These are phyloP conservation scores for Hymenotorrendiella dingleyae DNA, from an alignment of 2,329 filamentous ascomycete species.

Conservation along the genomic window DNA sequence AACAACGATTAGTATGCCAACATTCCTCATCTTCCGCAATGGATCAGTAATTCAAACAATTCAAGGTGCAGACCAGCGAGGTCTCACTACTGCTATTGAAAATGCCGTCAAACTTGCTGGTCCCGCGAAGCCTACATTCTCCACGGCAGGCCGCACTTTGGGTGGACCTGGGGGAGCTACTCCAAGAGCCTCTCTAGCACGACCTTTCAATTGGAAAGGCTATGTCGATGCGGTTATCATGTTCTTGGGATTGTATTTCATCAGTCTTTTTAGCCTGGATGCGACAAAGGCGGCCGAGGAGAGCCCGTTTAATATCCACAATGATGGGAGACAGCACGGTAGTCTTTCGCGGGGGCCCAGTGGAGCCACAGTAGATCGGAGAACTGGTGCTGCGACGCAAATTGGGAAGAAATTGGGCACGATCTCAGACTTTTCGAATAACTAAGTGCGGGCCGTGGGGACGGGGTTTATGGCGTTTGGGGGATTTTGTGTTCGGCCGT, in stretches of 20 bases:
- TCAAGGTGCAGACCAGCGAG: slow-evolving; percentile 72
- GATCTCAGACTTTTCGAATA: slow-evolving; percentile 25
- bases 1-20: slow-evolving; percentile 64
- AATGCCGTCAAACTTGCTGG: slow-evolving; percentile 53
- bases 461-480: no score
- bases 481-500: no score
- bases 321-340: neutral
- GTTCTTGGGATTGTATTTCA: slow-evolving; percentile 56
- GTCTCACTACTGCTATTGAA: slow-evolving; percentile 70
- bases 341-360: slow-evolving; percentile 7
- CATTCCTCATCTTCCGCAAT: slow-evolving; percentile 85
- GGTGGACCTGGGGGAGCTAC: slow-evolving; percentile 39
- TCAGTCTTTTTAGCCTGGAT: slow-evolving; percentile 59
- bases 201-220: slow-evolving; percentile 35
- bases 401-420: slow-evolving; percentile 30
- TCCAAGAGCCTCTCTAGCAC: slow-evolving; percentile 17
- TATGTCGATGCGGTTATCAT: slow-evolving; percentile 45
- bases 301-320: slow-evolving; percentile 49
- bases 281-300: slow-evolving; percentile 55
- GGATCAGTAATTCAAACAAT: slow-evolving; percentile 69
- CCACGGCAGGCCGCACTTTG: slow-evolving; percentile 51
- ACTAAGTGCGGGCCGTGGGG: slow-evolving; percentile 10
- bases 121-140: slow-evolving; percentile 43
- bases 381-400: slow-evolving; percentile 24
- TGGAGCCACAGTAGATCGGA: slow-evolving; percentile 10